These are phyloP conservation scores for Pythium rishiriense DNA, from an alignment of 352 stramenopile species.

Conservation along the genomic window DNA sequence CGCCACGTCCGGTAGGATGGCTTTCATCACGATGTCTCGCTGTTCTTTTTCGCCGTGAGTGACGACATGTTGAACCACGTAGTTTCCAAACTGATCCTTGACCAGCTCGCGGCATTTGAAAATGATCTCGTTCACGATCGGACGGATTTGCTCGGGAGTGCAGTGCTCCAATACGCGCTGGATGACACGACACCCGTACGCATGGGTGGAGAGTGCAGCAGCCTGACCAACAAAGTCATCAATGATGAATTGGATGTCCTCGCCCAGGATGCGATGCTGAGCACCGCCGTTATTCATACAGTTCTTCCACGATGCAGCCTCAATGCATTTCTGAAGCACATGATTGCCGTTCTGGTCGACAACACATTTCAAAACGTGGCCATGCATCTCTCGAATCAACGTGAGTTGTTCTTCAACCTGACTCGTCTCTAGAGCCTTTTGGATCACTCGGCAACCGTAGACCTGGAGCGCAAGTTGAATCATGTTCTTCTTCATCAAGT, in stretches of 20 bases:
- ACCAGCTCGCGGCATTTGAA: slow-evolving; percentile 84
- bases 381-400: slow-evolving; percentile 79
- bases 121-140: slow-evolving; percentile 95
- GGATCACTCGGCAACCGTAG: slow-evolving; percentile 96
- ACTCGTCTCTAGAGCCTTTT: slow-evolving; percentile 91
- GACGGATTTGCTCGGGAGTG: slow-evolving; percentile 86
- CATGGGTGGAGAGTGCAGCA: slow-evolving; percentile 91
- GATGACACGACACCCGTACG: slow-evolving; percentile 98
- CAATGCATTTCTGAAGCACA: slow-evolving; percentile 99
- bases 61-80: slow-evolving; percentile 99
- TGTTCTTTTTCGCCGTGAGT: slow-evolving; percentile 90
- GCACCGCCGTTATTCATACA: slow-evolving; percentile 19
- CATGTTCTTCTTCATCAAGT: slow-evolving; percentile 93
- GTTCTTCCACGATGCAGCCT: slow-evolving; percentile 71
- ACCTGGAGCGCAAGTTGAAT: slow-evolving; percentile 95
- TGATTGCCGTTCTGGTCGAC: slow-evolving; percentile 99
- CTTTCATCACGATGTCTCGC: slow-evolving; percentile 77
- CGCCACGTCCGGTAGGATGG: slow-evolving; percentile 86
- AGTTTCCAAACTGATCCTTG: slow-evolving; percentile 99
- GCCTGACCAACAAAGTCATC: slow-evolving; percentile 94
- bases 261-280: slow-evolving; percentile 49
- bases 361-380: slow-evolving; percentile 91
- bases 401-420: slow-evolving; percentile 81
- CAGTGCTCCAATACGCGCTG: slow-evolving; percentile 98
- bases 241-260: slow-evolving; percentile 98